Base-by-base conservation (phyloP, 2,329 filamentous ascomycete genomes). In the Passalora sequoiae region DNA sequence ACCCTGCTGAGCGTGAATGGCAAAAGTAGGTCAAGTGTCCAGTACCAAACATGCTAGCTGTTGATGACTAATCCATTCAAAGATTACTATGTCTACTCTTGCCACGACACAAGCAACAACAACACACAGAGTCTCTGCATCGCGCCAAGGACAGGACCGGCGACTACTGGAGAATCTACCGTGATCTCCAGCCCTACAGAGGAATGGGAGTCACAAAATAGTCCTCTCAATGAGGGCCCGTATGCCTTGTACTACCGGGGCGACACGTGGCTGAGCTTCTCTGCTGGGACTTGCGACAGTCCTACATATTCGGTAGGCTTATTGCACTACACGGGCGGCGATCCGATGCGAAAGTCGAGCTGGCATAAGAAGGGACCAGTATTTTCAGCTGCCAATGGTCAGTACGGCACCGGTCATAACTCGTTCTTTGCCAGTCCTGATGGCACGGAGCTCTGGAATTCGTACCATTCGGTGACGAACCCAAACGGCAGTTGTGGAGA, bases 201-300 rank as follows among this genome's bases (percentile, higher is more conserved):
- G 9, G 47, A 65, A 3, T 80, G 74, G 72, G 77, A 80, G 56
- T 27, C 69, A 66, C 4, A 20, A 10, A 5, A 40, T 53, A 21
- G 70, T 74, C 0, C n/a, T n/a, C 76, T 80, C 1, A 76, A 79
- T 54, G 76, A 81, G 53, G 76, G 74, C 0, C 69, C 74, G 0
- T 69, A 69, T 3, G 73, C 73, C 0, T 63, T 80, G 16, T 80
- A 79, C 56, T 68, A 72, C 29, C 69, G 68, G 16, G 73, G 73
- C 8, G 71, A 69, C 43, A 77, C 73, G 0, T 78, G 72, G 48
- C 59, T 80, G 29, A 65, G 69, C 2, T 80, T 73, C 62, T 76
- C 71, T 4, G 76, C 74, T 1, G 75, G 71, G 46, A 74, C 73
- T 59, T 80, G 76, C 66, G 78, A 74, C 75, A 76, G 73, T 0